Evolutionary conservation across 352 stramenopile species (phyloP).

Genomic region (Phytopythium litorale): DNA sequence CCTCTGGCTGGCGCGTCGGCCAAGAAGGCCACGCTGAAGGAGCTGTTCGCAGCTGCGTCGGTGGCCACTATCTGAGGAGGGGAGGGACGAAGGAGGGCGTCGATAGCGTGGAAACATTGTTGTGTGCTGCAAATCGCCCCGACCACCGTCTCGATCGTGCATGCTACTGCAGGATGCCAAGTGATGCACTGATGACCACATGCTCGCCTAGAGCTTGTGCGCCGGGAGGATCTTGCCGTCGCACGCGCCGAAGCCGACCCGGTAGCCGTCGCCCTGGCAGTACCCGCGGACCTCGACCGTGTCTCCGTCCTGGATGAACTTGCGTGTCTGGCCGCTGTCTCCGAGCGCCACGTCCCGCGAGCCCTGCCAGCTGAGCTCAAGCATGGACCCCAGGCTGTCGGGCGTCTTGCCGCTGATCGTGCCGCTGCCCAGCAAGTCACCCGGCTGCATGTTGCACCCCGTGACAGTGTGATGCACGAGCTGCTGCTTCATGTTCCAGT

Average conservation of each 20-base stretch:
- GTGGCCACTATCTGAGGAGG: slow-evolving; percentile 36
- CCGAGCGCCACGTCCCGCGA: slow-evolving; percentile 73
- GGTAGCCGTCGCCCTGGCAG: slow-evolving; percentile 88
- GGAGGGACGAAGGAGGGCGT: background rate
- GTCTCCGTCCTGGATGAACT: slow-evolving; percentile 96
- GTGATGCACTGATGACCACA: background rate
- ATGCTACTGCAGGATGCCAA: background rate
- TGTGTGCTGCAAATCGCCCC: background rate
- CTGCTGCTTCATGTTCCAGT: slow-evolving; percentile 98
- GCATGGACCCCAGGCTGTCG: slow-evolving; percentile 91
- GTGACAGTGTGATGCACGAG: slow-evolving; percentile 96
- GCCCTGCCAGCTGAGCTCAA: slow-evolving; percentile 96
- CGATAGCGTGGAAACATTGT: background rate
- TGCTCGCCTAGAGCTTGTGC: slow-evolving; percentile 30
- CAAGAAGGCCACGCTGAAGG: slow-evolving; percentile 33
- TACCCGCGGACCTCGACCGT: slow-evolving; percentile 91
- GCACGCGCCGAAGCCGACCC: slow-evolving; percentile 95
- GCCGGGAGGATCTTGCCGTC: slow-evolving; percentile 90
- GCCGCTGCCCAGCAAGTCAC: slow-evolving; percentile 92
- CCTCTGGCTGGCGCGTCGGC: slow-evolving; percentile 19
- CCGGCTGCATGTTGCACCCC: slow-evolving; percentile 95
- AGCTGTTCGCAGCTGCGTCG: slow-evolving; percentile 29
- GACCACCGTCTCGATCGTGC: background rate
- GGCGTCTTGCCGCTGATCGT: slow-evolving; percentile 93
- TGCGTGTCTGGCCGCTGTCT: slow-evolving; percentile 73